A percentile compares a stretch with the other conserved stretches of the same genome.
Conservation (phyloP, 176 grass and related monocot genomes). For the Lolium multiflorum region DNA sequence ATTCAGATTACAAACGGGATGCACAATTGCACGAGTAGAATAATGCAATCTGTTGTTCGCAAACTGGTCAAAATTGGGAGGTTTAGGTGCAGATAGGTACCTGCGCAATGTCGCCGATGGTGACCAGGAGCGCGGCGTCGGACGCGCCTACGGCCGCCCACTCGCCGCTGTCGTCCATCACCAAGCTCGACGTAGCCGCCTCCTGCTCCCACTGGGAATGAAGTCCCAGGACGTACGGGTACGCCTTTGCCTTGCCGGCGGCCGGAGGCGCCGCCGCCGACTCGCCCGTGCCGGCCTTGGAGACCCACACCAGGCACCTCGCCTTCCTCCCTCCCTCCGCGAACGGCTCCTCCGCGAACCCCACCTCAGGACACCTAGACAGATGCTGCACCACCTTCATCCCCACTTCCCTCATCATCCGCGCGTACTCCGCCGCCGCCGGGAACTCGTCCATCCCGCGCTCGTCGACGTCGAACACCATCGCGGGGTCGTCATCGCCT, state of each 20-base stretch:
- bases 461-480: constrained; percentile 58
- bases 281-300: constrained; percentile 38
- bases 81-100: constrained; percentile 44
- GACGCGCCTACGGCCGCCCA: constrained; percentile 43
- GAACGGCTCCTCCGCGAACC: constrained; percentile 51
- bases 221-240: constrained; percentile 68
- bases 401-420: constrained; percentile 57
- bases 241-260: constrained; percentile 52
- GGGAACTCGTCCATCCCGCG: constrained; percentile 37
- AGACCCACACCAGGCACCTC: constrained; percentile 76
- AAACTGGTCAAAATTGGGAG: constrained; percentile 18
- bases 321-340: constrained; percentile 53
- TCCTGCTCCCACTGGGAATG: constrained; percentile 59
- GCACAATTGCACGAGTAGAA: neutral
- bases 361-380: constrained; percentile 29
- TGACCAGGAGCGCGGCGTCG: constrained; percentile 63
- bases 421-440: constrained; percentile 52
- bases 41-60: neutral
- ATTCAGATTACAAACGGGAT: neutral
- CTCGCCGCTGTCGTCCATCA: constrained; percentile 59
- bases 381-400: constrained; percentile 61
- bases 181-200: constrained; percentile 44
- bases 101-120: constrained; percentile 88
- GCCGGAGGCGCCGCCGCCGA: constrained; percentile 21
- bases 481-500: constrained; percentile 34